Conservation (phyloP, 106 monocot genomes). For the Narthecium ossifragum region DNA sequence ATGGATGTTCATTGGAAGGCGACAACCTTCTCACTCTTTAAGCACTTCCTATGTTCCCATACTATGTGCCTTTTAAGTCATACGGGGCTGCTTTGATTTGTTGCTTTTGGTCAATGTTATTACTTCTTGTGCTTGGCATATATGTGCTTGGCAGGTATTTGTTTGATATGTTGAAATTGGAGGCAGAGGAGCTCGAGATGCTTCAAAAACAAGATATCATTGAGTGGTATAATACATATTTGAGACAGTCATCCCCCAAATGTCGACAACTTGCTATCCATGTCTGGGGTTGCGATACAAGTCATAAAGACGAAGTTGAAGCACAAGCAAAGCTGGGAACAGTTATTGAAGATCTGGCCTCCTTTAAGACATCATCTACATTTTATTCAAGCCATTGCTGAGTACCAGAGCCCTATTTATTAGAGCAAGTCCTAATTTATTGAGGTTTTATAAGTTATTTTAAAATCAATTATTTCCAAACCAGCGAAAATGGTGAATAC, state of each 20-base stretch:
- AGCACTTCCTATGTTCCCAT: too few species aligned
- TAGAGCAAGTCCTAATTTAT: too few species aligned
- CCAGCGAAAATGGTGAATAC: too few species aligned
- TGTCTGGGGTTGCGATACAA: constrained; percentile 73
- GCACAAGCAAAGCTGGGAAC: constrained; percentile 30
- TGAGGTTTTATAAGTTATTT: too few species aligned
- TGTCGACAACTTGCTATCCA: constrained; percentile 67
- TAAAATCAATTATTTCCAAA: too few species aligned
- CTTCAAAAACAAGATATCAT: constrained; percentile 71
- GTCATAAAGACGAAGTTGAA: constrained; percentile 18
- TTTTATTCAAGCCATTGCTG: constrained; percentile 59
- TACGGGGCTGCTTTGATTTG: too few species aligned
- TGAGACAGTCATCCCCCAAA: constrained; percentile 51
- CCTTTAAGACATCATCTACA: constrained; percentile 37
- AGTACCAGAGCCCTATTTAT: too few species aligned
- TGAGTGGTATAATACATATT: constrained; percentile 70
- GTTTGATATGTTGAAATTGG: constrained; percentile 69
- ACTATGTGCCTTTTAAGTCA: too few species aligned
- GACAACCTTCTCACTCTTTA: too few species aligned
- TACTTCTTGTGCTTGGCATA: neutral
- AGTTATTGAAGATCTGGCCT: constrained; percentile 34
- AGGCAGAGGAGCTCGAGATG: constrained; percentile 75
- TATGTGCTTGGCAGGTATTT: constrained; percentile 44
- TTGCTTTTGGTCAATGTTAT: too few species aligned
- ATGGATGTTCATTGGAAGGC: too few species aligned